phyloP scores from a whole-genome alignment of 2,329 filamentous ascomycete species.

The Capronia coronata region DNA sequence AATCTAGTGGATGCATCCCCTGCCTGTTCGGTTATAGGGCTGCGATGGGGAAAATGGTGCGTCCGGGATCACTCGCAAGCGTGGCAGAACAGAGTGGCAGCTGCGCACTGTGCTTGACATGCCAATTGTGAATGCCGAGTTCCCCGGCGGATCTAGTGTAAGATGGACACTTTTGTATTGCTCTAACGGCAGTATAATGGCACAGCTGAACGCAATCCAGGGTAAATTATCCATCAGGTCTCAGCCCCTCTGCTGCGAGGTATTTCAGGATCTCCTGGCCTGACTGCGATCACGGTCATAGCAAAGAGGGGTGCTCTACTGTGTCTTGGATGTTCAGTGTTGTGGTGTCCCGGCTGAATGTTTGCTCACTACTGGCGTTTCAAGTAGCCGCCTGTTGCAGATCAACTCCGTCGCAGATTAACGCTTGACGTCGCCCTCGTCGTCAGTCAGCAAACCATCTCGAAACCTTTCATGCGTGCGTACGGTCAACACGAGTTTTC shows the following conservation, averaged over 20 bases:
- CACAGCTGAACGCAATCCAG: no score
- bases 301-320: not conserved
- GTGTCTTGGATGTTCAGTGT: not conserved
- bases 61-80: not conserved
- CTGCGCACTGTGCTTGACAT: not conserved
- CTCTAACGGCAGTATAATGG: not conserved
- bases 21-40: slow-evolving; percentile 1
- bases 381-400: slow-evolving; percentile 24
- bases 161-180: not conserved
- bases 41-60: not conserved
- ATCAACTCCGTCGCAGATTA: slow-evolving; percentile 12
- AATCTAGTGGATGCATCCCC: not conserved
- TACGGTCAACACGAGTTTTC: not conserved
- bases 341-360: not conserved
- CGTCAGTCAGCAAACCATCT: slow-evolving; percentile 5
- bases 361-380: slow-evolving; percentile 13
- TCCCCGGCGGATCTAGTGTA: not conserved
- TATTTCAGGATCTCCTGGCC: no score
- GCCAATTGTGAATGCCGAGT: not conserved
- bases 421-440: slow-evolving; percentile 19
- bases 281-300: not conserved
- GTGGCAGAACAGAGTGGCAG: not conserved
- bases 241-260: no score
- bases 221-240: no score
- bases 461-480: slow-evolving; percentile 1